A percentile compares a stretch with the other conserved stretches of the same genome.
phyloP scores from a whole-genome alignment of 2,329 filamentous ascomycete genomes.

The Diplodia mutila region DNA sequence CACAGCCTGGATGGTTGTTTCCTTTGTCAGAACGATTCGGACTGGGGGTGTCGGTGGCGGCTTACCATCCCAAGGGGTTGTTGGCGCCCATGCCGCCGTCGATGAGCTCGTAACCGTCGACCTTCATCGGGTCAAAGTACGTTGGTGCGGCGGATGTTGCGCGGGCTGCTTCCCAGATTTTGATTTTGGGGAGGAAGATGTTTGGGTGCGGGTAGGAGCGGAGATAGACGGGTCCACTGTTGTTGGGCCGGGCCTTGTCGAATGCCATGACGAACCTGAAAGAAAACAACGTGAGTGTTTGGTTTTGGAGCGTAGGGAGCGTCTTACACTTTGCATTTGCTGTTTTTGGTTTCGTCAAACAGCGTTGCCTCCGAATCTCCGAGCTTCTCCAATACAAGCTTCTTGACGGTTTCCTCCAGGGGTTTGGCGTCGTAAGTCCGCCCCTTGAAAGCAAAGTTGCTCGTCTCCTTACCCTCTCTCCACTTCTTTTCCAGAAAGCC shows the following conservation, averaged over 20 bases:
- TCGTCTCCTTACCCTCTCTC: not conserved
- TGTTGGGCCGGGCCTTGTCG: too few relatives aligned
- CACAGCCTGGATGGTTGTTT: not conserved
- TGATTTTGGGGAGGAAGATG: slow-evolving; percentile 10
- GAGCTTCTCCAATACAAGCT: not conserved
- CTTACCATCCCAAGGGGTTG: slow-evolving; percentile 27
- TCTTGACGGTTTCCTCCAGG: too few relatives aligned
- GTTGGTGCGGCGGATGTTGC: slow-evolving; percentile 30
- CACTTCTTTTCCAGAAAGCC: too few relatives aligned
- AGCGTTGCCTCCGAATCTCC: too few relatives aligned
- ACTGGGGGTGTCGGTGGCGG: too few relatives aligned
- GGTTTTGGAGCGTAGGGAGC: too few relatives aligned
- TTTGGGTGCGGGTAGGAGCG: slow-evolving; percentile 3
- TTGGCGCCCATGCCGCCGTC: slow-evolving; percentile 30
- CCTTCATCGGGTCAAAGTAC: slow-evolving; percentile 27
- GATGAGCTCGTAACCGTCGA: slow-evolving; percentile 6
- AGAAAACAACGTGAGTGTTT: too few relatives aligned
- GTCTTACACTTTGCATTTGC: too few relatives aligned
- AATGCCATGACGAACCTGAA: too few relatives aligned
- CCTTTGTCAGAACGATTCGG: too few relatives aligned
- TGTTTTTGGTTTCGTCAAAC: too few relatives aligned
- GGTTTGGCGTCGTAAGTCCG: not conserved
- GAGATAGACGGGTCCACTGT: too few relatives aligned
- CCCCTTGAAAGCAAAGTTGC: not conserved
- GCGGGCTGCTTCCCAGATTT: slow-evolving; percentile 29